A percentile compares a stretch with the other conserved stretches of the same genome.
These are phyloP conservation scores for Aspergillus calidoustus DNA, from an alignment of 2,329 filamentous ascomycete species.

Conservation along the genomic window DNA sequence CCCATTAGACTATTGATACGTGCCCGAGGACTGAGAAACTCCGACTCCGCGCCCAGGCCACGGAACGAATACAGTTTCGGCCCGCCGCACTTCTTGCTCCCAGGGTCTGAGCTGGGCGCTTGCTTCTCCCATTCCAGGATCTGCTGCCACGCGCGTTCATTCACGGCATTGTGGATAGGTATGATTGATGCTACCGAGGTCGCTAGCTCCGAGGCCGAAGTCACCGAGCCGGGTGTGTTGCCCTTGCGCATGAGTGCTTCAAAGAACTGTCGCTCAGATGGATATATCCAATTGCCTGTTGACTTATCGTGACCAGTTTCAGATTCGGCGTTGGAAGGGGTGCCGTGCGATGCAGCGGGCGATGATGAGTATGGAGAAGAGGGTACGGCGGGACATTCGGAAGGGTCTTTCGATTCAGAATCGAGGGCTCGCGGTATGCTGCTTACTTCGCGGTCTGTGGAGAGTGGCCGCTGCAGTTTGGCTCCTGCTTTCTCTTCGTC, in stretches of 20 bases:
- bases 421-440: slow-evolving; percentile 72
- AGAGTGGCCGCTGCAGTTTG: slow-evolving; percentile 56
- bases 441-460: slow-evolving; percentile 73
- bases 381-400: slow-evolving; percentile 29
- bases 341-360: slow-evolving; percentile 35
- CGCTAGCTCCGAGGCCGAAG: slow-evolving; percentile 51
- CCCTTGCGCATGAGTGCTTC: slow-evolving; percentile 94
- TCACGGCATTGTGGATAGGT: slow-evolving; percentile 97
- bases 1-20: slow-evolving; percentile 81
- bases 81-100: slow-evolving; percentile 70
- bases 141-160: slow-evolving; percentile 93
- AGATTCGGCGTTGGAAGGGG: slow-evolving; percentile 73
- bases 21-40: slow-evolving; percentile 76
- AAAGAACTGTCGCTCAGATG: slow-evolving; percentile 96
- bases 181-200: slow-evolving; percentile 89
- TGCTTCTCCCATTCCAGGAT: slow-evolving; percentile 87
- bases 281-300: slow-evolving; percentile 95
- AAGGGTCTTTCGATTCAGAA: slow-evolving; percentile 22
- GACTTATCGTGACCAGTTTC: slow-evolving; percentile 73
- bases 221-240: slow-evolving; percentile 63
- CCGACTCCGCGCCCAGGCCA: slow-evolving; percentile 60
- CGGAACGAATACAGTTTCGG: slow-evolving; percentile 84
- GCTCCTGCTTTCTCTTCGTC: slow-evolving; percentile 29
- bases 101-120: slow-evolving; percentile 59
- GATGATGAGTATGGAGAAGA: slow-evolving; percentile 39